Evolutionary conservation across 305 asterid genomes (phyloP).

Genomic region (Fraxinus sp.): DNA sequence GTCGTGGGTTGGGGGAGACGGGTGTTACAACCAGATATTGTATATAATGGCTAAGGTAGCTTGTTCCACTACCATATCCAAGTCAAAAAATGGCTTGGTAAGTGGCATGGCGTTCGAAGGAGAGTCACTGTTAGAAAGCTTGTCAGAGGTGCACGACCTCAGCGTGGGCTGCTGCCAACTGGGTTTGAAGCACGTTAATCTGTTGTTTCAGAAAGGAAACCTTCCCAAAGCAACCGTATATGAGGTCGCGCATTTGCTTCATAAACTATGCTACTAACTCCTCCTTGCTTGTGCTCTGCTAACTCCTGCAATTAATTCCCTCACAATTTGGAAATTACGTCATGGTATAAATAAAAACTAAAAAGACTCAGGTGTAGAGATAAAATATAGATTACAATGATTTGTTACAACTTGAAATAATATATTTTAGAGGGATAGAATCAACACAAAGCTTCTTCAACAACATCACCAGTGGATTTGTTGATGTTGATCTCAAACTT

Average conservation of each 20-base stretch:
- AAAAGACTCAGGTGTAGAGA: background rate
- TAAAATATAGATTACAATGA: background rate
- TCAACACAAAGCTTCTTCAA: too few relatives aligned
- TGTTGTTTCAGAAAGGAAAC: conserved; percentile 28
- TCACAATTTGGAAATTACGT: background rate
- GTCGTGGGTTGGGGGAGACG: background rate
- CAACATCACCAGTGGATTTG: too few relatives aligned
- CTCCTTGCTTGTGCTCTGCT: conserved; percentile 26
- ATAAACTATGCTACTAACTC: conserved; percentile 29
- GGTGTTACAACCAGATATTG: background rate
- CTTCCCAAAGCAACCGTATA: conserved; percentile 22
- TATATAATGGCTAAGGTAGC: background rate
- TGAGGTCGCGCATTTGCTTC: conserved; percentile 23
- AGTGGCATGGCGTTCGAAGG: background rate
- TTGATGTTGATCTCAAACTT: too few relatives aligned
- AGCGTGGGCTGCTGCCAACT: conserved; percentile 28
- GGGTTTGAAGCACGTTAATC: conserved; percentile 22
- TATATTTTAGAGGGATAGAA: too few relatives aligned
- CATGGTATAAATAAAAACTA: background rate
- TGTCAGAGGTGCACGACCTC: conserved; percentile 20
- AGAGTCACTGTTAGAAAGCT: background rate
- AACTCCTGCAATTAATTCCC: conserved; percentile 22
- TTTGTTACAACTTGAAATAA: too few relatives aligned
- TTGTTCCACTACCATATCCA: background rate
- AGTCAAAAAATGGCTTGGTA: background rate